Percentiles rank a stretch among this genome's conserved stretches.
Conservation (phyloP, 805 yeast genomes). For the Suhomyces canberraensis region DNA sequence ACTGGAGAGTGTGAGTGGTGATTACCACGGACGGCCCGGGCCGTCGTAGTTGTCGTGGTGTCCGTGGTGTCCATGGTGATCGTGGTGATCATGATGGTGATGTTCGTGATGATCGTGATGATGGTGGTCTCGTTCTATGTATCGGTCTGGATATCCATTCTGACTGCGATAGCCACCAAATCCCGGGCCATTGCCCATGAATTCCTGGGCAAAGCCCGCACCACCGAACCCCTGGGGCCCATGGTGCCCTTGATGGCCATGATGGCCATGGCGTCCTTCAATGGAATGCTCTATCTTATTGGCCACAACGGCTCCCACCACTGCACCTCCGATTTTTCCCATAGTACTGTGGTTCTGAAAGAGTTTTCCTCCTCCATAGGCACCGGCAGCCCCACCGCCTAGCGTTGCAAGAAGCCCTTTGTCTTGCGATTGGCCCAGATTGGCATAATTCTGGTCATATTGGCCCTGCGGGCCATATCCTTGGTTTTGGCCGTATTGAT, state of each 20-base stretch:
- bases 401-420: constrained; percentile 24
- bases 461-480: constrained; percentile 25
- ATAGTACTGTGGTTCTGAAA: constrained; percentile 22
- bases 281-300: constrained; percentile 20
- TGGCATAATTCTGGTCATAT: constrained; percentile 5
- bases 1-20: constrained; percentile 97
- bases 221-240: constrained; percentile 9
- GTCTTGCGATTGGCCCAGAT: constrained; percentile 16
- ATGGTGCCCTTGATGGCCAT: constrained; percentile 7
- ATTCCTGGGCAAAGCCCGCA: too few species aligned
- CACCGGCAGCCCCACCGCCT: constrained; percentile 31
- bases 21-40: background rate
- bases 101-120: constrained; percentile 5
- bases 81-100: constrained; percentile 7
- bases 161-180: too few species aligned
- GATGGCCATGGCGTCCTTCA: constrained; percentile 13
- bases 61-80: constrained; percentile 9
- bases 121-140: too few species aligned
- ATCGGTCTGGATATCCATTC: too few species aligned
- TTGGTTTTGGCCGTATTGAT: constrained; percentile 16
- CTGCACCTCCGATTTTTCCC: constrained; percentile 27
- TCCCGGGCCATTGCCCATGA: too few species aligned
- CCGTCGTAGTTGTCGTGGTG: constrained; percentile 1
- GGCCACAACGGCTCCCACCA: constrained; percentile 28
- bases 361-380: constrained; percentile 24